Conservation (phyloP, 2,329 filamentous ascomycete species). For the Venturia pyrina region DNA sequence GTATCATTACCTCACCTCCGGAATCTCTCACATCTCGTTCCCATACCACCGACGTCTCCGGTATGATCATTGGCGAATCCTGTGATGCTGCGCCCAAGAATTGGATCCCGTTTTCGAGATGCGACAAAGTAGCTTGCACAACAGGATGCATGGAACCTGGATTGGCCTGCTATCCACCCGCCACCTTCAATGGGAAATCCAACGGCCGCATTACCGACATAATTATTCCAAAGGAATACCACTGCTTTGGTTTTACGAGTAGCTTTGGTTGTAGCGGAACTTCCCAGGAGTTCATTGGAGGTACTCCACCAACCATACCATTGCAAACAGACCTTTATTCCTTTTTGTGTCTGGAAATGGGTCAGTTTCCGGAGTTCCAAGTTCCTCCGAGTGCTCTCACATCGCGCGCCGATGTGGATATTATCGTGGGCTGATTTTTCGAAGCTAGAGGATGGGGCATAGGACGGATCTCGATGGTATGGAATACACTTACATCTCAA, state of each 20-base stretch:
- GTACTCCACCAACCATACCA: background rate
- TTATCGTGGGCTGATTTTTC: too few species aligned
- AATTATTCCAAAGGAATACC: background rate
- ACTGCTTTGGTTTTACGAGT: background rate
- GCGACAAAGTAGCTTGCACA: background rate
- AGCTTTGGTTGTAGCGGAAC: background rate
- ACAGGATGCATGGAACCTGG: background rate
- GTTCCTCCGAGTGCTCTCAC: too few species aligned
- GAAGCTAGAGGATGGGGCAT: too few species aligned
- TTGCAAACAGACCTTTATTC: background rate
- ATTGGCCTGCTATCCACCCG: background rate
- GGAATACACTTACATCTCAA: too few species aligned
- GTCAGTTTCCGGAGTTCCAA: background rate
- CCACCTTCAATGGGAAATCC: background rate
- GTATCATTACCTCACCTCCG: too few species aligned
- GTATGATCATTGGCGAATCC: too few species aligned
- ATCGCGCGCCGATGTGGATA: too few species aligned
- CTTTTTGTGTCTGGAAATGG: background rate
- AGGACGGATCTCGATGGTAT: too few species aligned
- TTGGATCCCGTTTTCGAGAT: background rate
- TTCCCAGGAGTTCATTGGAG: background rate
- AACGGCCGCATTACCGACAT: background rate
- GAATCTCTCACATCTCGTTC: too few species aligned
- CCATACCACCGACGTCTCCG: too few species aligned
- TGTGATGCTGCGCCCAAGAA: too few species aligned